These are phyloP conservation scores for Dryadomyces quercus-mongolicae DNA, from an alignment of 2,329 filamentous ascomycete species.

Conservation along the genomic window DNA sequence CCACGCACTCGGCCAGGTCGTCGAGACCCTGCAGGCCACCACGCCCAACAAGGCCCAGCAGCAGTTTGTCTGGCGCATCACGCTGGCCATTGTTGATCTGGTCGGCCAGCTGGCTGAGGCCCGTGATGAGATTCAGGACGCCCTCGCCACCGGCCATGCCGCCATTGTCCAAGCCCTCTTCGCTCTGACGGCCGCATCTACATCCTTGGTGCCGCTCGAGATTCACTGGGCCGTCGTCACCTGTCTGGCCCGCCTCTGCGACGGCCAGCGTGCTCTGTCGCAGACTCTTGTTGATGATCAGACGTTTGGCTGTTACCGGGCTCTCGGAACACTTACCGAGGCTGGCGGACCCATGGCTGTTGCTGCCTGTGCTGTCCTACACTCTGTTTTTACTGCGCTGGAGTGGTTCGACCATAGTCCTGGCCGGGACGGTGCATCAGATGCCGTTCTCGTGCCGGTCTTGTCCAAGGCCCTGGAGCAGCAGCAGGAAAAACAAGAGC, in stretches of 20 bases:
- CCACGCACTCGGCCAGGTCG: constrained; percentile 33
- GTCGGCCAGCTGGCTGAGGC: constrained; percentile 43
- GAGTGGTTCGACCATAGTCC: constrained; percentile 39
- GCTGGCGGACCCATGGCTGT: constrained; percentile 36
- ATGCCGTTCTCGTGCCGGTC: constrained; percentile 35
- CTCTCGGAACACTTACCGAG: constrained; percentile 35
- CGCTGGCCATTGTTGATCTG: constrained; percentile 39
- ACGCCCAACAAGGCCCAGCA: constrained; percentile 42
- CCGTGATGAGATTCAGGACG: constrained; percentile 46
- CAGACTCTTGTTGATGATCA: constrained; percentile 39
- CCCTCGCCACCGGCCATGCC: constrained; percentile 32
- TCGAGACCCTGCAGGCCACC: constrained; percentile 23
- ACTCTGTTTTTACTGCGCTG: constrained; percentile 46
- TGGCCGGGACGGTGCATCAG: constrained; percentile 34
- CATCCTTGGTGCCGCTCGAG: constrained; percentile 22
- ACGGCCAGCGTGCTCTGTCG: constrained; percentile 36
- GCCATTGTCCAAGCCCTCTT: constrained; percentile 42
- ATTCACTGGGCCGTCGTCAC: constrained; percentile 36
- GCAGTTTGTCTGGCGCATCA: constrained; percentile 39
- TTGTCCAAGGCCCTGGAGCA: constrained; percentile 28
- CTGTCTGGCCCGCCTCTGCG: constrained; percentile 45
- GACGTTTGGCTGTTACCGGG: constrained; percentile 30
- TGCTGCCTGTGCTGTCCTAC: constrained; percentile 47
- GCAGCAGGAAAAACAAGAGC: constrained; percentile 13
- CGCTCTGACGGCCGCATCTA: constrained; percentile 30